Evolutionary conservation across 495 filamentous ascomycete species (phyloP), one percentile per base, ranked within the genome.

Genomic region (Neurospora sp.): DNA sequence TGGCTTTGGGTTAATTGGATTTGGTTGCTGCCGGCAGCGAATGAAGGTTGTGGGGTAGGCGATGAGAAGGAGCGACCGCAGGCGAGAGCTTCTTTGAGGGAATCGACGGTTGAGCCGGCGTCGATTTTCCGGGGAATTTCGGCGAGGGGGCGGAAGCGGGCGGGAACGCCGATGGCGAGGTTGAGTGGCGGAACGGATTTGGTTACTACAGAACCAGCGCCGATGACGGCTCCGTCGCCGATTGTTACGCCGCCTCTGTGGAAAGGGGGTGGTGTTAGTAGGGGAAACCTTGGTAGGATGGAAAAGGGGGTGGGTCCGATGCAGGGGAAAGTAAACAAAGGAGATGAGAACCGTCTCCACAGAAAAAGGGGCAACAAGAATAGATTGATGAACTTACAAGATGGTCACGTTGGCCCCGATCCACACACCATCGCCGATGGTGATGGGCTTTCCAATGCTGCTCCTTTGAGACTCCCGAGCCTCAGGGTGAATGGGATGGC

Each of bases 341-440:
- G 35, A 16, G 44, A 39, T 71, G 73, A 70, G 35, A 46, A 14
- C 23, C 0, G 27, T 66, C 54, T 66, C 54, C 54, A 66, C 54
- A 66, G 23, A 16, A 35, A 11, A 35, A 27, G 7, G 39, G 38
- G n/a, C 14, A 69, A 38, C 8, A 41, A 41, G 7, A 48, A 59
- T n/a, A 41, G 27, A 27, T 27, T 27, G 27, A 27, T 27, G 27
- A 70, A 77, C 80, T 78, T 31, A 81, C 80, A 82, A 48, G 31
- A 82, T 77, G 18, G 79, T 82, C 42, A 76, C 83, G 75, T 92
- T 92, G 20, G 91, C 91, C 23, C 94, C 95, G 31, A 85, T 78
- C 77, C 77, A 82, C 11, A 81, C 80, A 31, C 79, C 74, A 14
- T 81, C 54, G 10, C 80, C 80, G 27, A 83, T 80, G 5, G 74